phyloP scores from a whole-genome alignment of 345 rosid species.

The Eucalyptus caleyi region DNA sequence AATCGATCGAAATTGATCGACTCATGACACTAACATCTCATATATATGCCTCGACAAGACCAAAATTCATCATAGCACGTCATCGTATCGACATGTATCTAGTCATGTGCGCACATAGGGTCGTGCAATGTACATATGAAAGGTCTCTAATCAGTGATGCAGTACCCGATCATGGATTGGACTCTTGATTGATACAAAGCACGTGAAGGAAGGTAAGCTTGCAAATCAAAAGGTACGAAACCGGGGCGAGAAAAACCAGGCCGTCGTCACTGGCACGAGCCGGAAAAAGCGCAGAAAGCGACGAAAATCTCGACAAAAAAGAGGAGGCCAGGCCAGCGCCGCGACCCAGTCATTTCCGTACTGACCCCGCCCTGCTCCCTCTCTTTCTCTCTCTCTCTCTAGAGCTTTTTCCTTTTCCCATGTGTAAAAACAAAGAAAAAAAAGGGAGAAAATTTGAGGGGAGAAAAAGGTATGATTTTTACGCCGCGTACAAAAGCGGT shows the following conservation, averaged over 20 bases:
- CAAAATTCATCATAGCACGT: no score
- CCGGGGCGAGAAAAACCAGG: no score
- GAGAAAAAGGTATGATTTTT: not conserved
- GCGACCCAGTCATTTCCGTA: not conserved
- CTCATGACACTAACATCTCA: no score
- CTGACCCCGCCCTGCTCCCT: not conserved
- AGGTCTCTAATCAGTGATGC: not conserved
- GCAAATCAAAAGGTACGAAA: no score
- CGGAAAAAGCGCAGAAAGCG: not conserved
- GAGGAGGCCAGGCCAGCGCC: not conserved
- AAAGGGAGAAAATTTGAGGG: no score
- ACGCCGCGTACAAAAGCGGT: not conserved
- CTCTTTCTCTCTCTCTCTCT: not conserved
- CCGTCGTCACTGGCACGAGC: not conserved
- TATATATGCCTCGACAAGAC: no score
- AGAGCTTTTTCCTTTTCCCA: not conserved
- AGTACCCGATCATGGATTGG: no score
- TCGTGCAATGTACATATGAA: no score
- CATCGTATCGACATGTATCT: no score
- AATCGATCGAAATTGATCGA: accelerated
- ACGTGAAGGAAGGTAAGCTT: no score
- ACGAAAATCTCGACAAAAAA: not conserved
- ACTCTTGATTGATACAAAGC: no score
- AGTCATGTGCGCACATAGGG: no score
- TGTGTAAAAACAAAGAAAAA: not conserved